These are phyloP conservation scores for Colletotrichum agaves DNA, from an alignment of 2,329 filamentous ascomycete species.

Conservation along the genomic window DNA sequence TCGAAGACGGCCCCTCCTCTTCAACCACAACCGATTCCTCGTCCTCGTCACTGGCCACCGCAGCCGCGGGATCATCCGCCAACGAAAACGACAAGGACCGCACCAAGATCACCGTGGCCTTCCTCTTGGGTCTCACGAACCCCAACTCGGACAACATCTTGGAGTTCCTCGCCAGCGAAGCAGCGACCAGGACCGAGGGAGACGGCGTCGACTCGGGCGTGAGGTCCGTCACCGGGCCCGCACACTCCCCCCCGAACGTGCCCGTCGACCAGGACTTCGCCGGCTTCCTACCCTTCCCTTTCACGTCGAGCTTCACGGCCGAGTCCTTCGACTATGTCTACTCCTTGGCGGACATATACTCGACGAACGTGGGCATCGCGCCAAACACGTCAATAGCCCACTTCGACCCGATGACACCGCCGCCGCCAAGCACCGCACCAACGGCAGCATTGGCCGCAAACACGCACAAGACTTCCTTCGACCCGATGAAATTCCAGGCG, in stretches of 20 bases:
- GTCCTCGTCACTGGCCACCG: neutral
- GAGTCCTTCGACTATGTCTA: conserved; percentile 13
- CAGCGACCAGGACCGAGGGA: conserved; percentile 25
- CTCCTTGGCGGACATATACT: neutral
- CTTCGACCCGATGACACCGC: neutral
- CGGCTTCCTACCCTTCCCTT: conserved; percentile 9
- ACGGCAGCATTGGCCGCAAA: neutral
- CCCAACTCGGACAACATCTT: conserved; percentile 42
- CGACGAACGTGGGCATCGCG: too few species aligned
- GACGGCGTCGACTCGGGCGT: conserved; percentile 23
- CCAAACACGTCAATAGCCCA: neutral
- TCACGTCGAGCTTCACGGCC: neutral
- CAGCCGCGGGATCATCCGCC: neutral
- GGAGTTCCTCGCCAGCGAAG: conserved; percentile 37
- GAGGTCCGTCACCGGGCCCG: neutral
- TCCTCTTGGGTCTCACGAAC: conserved; percentile 43
- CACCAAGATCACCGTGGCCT: conserved; percentile 41
- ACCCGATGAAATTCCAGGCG: neutral
- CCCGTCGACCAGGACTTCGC: conserved; percentile 27
- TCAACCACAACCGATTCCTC: neutral
- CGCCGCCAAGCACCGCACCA: too few species aligned
- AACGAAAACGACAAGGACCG: conserved; percentile 25
- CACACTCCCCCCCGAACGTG: neutral
- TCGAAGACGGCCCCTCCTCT: neutral
- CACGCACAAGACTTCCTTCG: neutral